phyloP scores from a whole-genome alignment of 2,329 filamentous ascomycete species.

The Phaeosphaeriaceae sp. region DNA sequence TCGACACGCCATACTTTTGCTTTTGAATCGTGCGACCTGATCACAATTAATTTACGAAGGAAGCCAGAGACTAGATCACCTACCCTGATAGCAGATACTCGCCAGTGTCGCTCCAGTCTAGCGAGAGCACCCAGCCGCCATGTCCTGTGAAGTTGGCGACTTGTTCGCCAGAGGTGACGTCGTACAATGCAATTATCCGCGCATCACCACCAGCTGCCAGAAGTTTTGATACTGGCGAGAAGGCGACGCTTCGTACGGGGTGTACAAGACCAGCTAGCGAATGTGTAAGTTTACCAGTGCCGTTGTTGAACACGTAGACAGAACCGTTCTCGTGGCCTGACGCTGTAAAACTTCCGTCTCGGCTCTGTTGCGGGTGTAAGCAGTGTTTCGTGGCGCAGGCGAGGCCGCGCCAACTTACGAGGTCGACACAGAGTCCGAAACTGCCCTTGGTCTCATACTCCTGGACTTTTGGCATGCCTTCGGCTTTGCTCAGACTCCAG shows the following conservation, averaged over 20 bases:
- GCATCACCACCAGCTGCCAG: conserved; percentile 92
- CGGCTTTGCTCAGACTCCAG: conserved; percentile 69
- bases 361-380: conserved; percentile 53
- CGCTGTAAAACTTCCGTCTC: conserved; percentile 83
- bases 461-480: conserved; percentile 69
- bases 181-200: conserved; percentile 87
- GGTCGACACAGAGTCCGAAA: conserved; percentile 87
- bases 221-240: conserved; percentile 83
- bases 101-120: conserved; percentile 93
- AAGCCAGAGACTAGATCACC: conserved; percentile 22
- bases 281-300: conserved; percentile 82
- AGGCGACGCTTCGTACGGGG: conserved; percentile 82
- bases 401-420: conserved; percentile 56
- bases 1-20: conserved; percentile 96
- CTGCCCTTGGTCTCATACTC: conserved; percentile 92
- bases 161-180: conserved; percentile 90
- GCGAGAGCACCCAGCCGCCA: conserved; percentile 84
- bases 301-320: conserved; percentile 94
- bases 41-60: conserved; percentile 7
- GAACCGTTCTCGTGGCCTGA: conserved; percentile 92
- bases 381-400: background rate
- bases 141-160: conserved; percentile 83
- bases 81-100: conserved; percentile 87
- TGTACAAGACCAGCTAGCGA: conserved; percentile 86
- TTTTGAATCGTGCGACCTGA: conserved; percentile 83